These are phyloP conservation scores for Bonia amplexicaulis DNA, from an alignment of 176 grass and related monocot species.

Conservation along the genomic window DNA sequence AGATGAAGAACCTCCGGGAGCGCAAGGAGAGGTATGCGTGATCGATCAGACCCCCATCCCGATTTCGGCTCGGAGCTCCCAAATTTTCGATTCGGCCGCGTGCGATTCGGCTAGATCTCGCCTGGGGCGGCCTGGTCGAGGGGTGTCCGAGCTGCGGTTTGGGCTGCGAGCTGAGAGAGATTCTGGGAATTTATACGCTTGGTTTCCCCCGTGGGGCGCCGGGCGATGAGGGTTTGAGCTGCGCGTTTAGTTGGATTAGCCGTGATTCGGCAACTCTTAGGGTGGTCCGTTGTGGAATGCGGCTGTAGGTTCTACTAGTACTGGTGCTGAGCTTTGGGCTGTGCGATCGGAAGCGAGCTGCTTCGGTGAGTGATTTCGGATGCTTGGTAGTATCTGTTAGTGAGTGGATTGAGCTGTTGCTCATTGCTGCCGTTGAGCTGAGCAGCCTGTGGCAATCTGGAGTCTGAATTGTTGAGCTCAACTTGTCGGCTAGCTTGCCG, in stretches of 20 bases:
- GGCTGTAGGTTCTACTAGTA: neutral
- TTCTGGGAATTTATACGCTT: neutral
- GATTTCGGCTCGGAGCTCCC: neutral
- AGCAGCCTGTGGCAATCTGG: neutral
- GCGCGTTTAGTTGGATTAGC: neutral
- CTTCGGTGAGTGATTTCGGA: neutral
- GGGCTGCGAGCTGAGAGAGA: neutral
- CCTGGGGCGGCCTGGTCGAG: slow-evolving; percentile 4
- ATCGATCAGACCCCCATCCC: neutral
- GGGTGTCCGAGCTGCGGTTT: too few species aligned
- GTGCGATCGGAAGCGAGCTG: neutral
- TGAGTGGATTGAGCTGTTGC: neutral
- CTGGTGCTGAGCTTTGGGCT: neutral
- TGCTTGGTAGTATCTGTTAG: neutral
- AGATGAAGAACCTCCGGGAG: slow-evolving; percentile 65
- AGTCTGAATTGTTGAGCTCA: neutral
- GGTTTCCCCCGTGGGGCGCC: neutral
- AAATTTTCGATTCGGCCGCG: neutral
- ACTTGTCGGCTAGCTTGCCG: neutral
- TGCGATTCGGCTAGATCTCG: slow-evolving; percentile 6
- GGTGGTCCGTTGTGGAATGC: neutral
- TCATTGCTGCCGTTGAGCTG: neutral
- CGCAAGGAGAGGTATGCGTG: slow-evolving; percentile 52
- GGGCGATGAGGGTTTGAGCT: neutral
- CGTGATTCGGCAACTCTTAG: neutral